These are phyloP conservation scores for Symmetrospora coprosmae DNA, from an alignment of 768 basidiomycete species.

Conservation along the genomic window DNA sequence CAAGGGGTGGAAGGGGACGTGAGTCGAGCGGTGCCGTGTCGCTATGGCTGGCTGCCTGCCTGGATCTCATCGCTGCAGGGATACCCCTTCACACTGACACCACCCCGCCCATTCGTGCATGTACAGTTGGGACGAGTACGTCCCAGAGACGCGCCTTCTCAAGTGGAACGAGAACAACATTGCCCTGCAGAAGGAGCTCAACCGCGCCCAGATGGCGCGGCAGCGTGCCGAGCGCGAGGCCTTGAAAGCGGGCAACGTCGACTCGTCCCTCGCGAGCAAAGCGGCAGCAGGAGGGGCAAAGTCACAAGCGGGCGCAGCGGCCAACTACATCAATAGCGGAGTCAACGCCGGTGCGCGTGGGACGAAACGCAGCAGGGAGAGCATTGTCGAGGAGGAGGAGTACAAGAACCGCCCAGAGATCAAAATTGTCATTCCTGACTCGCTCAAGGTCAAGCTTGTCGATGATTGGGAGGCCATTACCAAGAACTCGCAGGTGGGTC, in stretches of 20 bases:
- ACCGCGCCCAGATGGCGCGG: constrained; percentile 40
- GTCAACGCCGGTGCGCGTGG: constrained; percentile 48
- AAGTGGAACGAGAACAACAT: constrained; percentile 73
- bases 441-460: constrained; percentile 73
- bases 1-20: constrained; percentile 99
- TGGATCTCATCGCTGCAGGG: not conserved
- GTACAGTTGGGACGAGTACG: constrained; percentile 95
- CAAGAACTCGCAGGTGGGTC: constrained; percentile 69
- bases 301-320: constrained; percentile 25
- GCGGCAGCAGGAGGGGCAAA: constrained; percentile 16
- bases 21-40: too few relatives aligned
- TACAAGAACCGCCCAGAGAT: constrained; percentile 67
- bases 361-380: constrained; percentile 33
- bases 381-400: constrained; percentile 50
- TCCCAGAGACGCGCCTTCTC: constrained; percentile 60
- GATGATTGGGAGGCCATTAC: constrained; percentile 98
- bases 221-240: constrained; percentile 29
- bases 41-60: not conserved
- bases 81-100: not conserved
- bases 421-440: constrained; percentile 75
- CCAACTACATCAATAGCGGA: constrained; percentile 49
- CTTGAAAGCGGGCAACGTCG: constrained; percentile 3
- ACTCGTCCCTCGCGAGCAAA: not conserved
- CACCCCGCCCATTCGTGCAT: not conserved
- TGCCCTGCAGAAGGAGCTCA: constrained; percentile 57